phyloP scores from a whole-genome alignment of 176 grass and related monocot genomes.

The Otatea glauca region DNA sequence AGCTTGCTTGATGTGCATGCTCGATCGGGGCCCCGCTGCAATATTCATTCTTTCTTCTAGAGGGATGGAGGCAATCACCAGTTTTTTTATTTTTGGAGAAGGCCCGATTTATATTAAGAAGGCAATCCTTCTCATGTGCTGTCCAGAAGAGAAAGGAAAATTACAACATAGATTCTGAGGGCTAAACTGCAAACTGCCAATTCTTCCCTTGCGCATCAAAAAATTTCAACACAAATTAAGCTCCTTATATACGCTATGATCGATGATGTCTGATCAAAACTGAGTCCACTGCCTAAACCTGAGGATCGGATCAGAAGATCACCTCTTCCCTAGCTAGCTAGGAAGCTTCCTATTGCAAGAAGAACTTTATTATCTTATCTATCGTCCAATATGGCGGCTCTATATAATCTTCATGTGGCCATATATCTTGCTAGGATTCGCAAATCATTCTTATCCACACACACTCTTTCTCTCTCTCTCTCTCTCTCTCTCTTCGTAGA shows the following conservation, averaged over 20 bases:
- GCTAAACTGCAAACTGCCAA: too few relatives aligned
- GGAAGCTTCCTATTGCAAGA: not conserved
- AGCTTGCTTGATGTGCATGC: not conserved
- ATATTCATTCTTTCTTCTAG: not conserved
- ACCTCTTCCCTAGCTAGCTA: not conserved
- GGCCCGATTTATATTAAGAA: too few relatives aligned
- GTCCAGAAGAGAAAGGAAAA: too few relatives aligned
- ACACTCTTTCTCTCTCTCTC: too few relatives aligned
- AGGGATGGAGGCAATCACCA: too few relatives aligned
- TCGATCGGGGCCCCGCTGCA: not conserved
- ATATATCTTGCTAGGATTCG: not conserved
- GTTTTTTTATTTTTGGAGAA: too few relatives aligned
- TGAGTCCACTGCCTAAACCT: not conserved
- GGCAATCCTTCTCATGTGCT: too few relatives aligned
- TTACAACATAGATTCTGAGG: too few relatives aligned
- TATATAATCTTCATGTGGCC: not conserved
- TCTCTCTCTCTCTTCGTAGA: not conserved
- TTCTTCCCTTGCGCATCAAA: too few relatives aligned
- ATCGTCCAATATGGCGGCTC: not conserved
- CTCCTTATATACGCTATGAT: not conserved
- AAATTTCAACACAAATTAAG: not conserved
- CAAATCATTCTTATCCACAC: conserved; percentile 22
- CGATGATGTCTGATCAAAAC: not conserved
- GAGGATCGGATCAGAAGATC: not conserved
- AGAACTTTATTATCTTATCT: not conserved